Evolutionary conservation across 2,329 filamentous ascomycete genomes (phyloP).

Genomic region (Didymella pinodella): DNA sequence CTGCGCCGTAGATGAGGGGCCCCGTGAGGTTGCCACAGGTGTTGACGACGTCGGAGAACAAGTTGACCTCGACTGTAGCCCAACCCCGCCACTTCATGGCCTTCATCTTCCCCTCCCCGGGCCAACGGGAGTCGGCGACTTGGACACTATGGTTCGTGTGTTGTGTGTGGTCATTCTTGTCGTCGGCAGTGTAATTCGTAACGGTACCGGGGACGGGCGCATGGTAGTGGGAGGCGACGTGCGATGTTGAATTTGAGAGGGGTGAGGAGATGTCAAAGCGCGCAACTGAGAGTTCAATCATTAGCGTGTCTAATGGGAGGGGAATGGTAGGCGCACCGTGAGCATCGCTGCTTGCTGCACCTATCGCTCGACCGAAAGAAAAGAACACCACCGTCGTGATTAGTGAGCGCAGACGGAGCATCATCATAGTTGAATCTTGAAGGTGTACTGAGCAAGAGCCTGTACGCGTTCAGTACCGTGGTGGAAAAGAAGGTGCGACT

Average conservation of each 20-base stretch:
- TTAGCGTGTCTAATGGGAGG: neutral
- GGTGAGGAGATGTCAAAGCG: neutral
- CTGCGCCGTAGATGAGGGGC: neutral
- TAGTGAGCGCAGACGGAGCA: neutral
- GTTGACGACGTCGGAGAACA: neutral
- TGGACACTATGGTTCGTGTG: neutral
- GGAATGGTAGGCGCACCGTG: neutral
- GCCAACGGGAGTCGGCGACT: too few species aligned
- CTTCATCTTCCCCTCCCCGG: neutral
- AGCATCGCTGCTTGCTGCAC: neutral
- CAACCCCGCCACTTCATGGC: neutral
- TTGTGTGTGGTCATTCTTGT: neutral
- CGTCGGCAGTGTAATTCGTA: neutral
- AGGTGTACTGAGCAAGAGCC: neutral
- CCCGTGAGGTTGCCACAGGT: constrained; percentile 10
- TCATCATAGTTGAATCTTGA: neutral
- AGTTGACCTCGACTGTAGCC: constrained; percentile 6
- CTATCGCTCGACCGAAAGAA: neutral
- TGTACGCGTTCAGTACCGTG: neutral
- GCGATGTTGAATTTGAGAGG: neutral
- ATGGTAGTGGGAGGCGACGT: too few species aligned
- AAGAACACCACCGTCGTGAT: neutral
- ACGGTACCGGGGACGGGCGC: neutral
- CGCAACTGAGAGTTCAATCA: neutral
- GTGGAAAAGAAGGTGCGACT: neutral